A percentile compares a stretch with the other conserved stretches of the same genome.
Evolutionary conservation across 2,329 filamentous ascomycete species (phyloP).

Genomic region (Talaromyces verruculosus): DNA sequence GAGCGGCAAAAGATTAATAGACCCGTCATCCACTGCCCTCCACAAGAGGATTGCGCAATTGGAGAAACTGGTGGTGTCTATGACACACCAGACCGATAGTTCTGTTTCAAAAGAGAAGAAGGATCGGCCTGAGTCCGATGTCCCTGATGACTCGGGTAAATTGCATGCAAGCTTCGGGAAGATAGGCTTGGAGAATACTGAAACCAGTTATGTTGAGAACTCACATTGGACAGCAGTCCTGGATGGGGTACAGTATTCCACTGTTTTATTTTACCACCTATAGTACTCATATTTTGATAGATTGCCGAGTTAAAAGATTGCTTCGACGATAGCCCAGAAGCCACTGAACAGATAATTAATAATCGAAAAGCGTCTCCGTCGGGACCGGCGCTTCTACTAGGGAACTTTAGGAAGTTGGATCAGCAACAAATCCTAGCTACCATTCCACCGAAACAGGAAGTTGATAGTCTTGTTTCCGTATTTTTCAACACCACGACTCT

Average conservation of each 20-base stretch:
- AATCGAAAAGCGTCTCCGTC: background rate
- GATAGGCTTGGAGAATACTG: constrained; percentile 16
- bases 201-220: constrained; percentile 19
- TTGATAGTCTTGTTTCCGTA: constrained; percentile 16
- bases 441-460: constrained; percentile 15
- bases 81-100: background rate
- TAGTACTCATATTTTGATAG: background rate
- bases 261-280: too few species aligned
- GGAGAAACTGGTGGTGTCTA: constrained; percentile 15
- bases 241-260: constrained; percentile 4
- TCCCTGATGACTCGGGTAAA: background rate
- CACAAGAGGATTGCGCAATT: constrained; percentile 19
- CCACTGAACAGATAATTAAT: background rate
- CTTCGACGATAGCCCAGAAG: constrained; percentile 14
- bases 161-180: constrained; percentile 15
- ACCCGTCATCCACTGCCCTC: constrained; percentile 6
- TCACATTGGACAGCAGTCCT: constrained; percentile 21
- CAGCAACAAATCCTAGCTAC: constrained; percentile 11
- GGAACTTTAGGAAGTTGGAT: constrained; percentile 10
- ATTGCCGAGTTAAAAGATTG: constrained; percentile 21
- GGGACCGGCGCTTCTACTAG: constrained; percentile 14
- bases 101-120: background rate
- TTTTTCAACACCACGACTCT: constrained; percentile 17
- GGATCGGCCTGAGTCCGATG: background rate
- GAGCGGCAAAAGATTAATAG: constrained; percentile 17